Evolutionary conservation across 2,329 filamentous ascomycete genomes (phyloP), one percentile per base, ranked within the genome.

Genomic region (Nannizziopsis arthrosporioides): DNA sequence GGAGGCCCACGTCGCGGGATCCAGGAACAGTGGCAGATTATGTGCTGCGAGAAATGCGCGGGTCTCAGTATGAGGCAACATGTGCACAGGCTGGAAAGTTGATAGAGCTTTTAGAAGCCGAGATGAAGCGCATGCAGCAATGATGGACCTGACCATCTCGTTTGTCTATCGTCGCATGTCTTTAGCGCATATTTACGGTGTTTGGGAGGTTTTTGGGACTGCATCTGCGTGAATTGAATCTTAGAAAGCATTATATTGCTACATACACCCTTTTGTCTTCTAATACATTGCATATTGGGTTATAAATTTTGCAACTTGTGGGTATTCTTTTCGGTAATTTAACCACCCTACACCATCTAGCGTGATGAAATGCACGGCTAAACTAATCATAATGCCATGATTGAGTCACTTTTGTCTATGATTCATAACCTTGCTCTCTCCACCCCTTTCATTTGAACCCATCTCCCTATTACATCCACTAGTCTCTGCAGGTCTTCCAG

Each of bases 1-100:
- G 86, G n/a, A 71, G 92, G 40, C 90, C 90, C 0, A 71, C 69
- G 40, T 81, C 75, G 53, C 74, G 88, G 53, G 81, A 86, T 43
- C 70, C 73, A 17, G 68, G 70, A 35, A 77, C 77, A 1, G 88
- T 96, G 8, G 77, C 81, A 38, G 70, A 77, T 18, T 94, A 90
- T 68, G 89, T 96, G 38, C 68, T 96, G 56, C 73, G 73, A 49
- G 78, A 78, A 57, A 80, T 92, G 72, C 74, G 72, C 8, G 53
- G 57, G 6, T 57, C 62, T 9, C 74, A 85, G 59, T 69, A 70
- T 59, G 60, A 62, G 15, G 62, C 68, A 11, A 63, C 86, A 38
- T 72, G 76, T 51, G 65, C 57, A 32, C 66, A 64, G 10, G 68
- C 66, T 30, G 68, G 67, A 3, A 64, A 73, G 17, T 73, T 76